phyloP scores from a whole-genome alignment of 176 grass and related monocot species.

The Oryza rufipogon region DNA sequence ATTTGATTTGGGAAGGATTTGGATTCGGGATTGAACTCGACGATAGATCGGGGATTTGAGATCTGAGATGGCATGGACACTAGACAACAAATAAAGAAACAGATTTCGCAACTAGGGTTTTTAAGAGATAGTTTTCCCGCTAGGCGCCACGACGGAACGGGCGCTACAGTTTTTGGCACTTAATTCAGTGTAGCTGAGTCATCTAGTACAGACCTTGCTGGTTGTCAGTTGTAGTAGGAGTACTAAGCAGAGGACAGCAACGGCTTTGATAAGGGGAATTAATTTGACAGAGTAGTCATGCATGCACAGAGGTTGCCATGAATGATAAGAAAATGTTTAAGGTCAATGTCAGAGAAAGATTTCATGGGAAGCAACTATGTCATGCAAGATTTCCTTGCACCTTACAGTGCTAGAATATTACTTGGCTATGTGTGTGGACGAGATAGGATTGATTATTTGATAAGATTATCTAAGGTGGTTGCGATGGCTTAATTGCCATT shows the following conservation, averaged over 20 bases:
- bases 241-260: not conserved
- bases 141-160: too few species aligned
- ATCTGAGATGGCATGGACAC: too few species aligned
- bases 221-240: not conserved
- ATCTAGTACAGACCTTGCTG: not conserved
- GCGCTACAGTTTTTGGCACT: not conserved
- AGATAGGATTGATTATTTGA: not conserved
- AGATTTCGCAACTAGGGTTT: too few species aligned
- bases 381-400: slow-evolving; percentile 27
- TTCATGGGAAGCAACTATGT: slow-evolving; percentile 39
- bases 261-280: not conserved
- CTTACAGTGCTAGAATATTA: slow-evolving; percentile 18
- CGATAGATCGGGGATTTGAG: too few species aligned
- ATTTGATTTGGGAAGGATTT: too few species aligned
- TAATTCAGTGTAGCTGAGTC: slow-evolving; percentile 16
- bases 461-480: slow-evolving; percentile 25
- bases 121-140: too few species aligned
- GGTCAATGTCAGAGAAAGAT: slow-evolving; percentile 31
- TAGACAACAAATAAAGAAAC: too few species aligned
- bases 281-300: not conserved
- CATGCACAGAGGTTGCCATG: not conserved
- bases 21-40: too few species aligned
- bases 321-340: not conserved
- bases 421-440: not conserved
- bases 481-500: slow-evolving; percentile 1